A percentile compares a stretch with the other conserved stretches of the same genome.
These are phyloP conservation scores for Oryza nivara DNA, from an alignment of 176 grass and related monocot genomes.

Conservation along the genomic window DNA sequence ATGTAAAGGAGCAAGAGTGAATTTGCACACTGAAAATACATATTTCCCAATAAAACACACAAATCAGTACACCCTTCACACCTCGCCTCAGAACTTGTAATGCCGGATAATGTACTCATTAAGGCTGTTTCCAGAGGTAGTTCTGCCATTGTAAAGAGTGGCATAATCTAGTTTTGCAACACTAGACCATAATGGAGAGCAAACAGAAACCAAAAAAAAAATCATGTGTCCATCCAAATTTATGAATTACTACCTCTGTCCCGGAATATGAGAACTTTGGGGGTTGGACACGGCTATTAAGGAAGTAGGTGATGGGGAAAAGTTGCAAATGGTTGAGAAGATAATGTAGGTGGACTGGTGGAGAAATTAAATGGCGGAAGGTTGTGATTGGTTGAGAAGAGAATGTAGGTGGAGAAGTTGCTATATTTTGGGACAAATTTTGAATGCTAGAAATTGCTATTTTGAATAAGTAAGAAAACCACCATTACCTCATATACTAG, in stretches of 20 bases:
- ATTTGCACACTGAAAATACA: neutral
- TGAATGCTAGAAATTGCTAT: too few relatives aligned
- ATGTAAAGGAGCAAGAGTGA: neutral
- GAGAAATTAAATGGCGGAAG: too few relatives aligned
- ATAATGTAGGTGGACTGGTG: too few relatives aligned
- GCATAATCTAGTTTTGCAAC: neutral
- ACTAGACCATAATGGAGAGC: neutral
- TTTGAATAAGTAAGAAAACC: neutral
- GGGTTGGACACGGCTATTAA: too few relatives aligned
- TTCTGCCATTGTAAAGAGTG: neutral
- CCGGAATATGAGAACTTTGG: too few relatives aligned
- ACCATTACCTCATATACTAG: conserved; percentile 81
- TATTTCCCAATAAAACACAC: neutral
- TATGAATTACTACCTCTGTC: neutral
- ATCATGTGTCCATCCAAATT: conserved; percentile 5
- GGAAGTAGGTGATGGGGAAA: too few relatives aligned
- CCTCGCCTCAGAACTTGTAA: neutral
- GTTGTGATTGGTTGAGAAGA: too few relatives aligned
- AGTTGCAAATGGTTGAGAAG: too few relatives aligned
- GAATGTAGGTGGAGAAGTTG: too few relatives aligned
- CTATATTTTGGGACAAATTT: too few relatives aligned
- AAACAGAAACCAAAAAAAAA: neutral
- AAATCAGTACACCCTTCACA: neutral
- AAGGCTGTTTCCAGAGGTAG: neutral
- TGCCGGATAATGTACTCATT: neutral